Evolutionary conservation across 768 basidiomycete species (phyloP), one percentile per base, ranked within the genome.

Genomic region (Mrakia blollopis): DNA sequence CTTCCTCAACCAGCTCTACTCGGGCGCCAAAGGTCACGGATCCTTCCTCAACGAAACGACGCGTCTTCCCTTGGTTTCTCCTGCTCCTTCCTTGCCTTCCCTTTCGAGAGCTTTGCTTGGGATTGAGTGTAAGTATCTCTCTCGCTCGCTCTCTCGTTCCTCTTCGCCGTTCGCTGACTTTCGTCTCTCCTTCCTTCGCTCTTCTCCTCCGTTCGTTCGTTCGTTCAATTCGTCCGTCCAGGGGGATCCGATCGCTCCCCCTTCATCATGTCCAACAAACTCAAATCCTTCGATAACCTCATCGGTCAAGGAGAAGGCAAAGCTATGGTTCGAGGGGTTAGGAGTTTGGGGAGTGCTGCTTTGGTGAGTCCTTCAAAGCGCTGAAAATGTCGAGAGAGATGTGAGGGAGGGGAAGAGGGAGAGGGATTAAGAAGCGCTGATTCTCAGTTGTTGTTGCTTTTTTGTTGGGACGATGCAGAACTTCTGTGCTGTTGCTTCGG

Each of bases 401-500:
- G n/a, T n/a, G 44, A 11, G 44, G 11, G 11, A 44, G 44, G 44
- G 44, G 14, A 14, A 14, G 44, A 44, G 44, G 3, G 39, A 41
- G 39, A n/a, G 39, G 39, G 39, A 41, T 5, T 41, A 41, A 9
- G 69, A 74, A 21, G 79, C 78, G 73, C 69, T 76, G 63, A 37
- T 3, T 41, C 7, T 0, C n/a, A 71, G 41, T 72, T 28, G 9
- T 57, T n/a, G 3, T 16, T 41, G 5, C 44, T 44, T 44, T 44
- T 44, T 44, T 14, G 44, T 6, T 80, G 78, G 3, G 80, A 79
- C 23, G 92, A 5, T 3, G 0, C 62, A 73, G 74, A 93, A 94
- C 83, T 92, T 88, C 80, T 88, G 88, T 4, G 86, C 92, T 83
- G 93, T 96, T 11, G 95, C 96, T 5, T 90, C 93, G 82, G 96